These are phyloP conservation scores for Penicillium sp. DNA, from an alignment of 2,329 filamentous ascomycete genomes.

Conservation along the genomic window DNA sequence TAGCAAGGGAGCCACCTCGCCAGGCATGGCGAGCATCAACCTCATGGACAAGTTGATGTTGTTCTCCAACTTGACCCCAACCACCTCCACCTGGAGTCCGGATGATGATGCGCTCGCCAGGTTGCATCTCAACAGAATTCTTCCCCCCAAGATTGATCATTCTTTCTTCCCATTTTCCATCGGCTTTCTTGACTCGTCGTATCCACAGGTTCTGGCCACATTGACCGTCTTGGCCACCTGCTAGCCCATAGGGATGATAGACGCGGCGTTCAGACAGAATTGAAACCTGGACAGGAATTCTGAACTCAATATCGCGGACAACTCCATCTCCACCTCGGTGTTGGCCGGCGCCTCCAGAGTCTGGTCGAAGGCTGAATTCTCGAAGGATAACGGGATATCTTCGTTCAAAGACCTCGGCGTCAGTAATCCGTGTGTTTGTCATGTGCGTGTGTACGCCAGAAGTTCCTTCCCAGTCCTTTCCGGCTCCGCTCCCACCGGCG, in stretches of 20 bases:
- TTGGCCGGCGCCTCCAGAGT: conserved; percentile 59
- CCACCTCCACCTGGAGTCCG: conserved; percentile 36
- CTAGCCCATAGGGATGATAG: conserved; percentile 69
- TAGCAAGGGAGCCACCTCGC: conserved; percentile 55
- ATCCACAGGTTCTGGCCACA: conserved; percentile 84
- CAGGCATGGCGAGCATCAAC: conserved; percentile 56
- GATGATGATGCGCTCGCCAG: conserved; percentile 36
- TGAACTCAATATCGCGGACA: conserved; percentile 73
- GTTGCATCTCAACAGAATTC: conserved; percentile 28
- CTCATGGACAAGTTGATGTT: conserved; percentile 42
- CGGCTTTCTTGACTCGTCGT: conserved; percentile 7
- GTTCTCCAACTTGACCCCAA: conserved; percentile 45
- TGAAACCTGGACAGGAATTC: conserved; percentile 67
- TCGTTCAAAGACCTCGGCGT: conserved; percentile 71
- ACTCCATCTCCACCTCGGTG: conserved; percentile 71
- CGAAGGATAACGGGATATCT: conserved; percentile 68
- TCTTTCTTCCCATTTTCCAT: conserved; percentile 17
- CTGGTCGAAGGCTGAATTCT: conserved; percentile 60
- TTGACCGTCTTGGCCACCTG: conserved; percentile 68
- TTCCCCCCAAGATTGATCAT: conserved; percentile 27
- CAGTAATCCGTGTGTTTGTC: conserved; percentile 81
- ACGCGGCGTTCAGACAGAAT: conserved; percentile 70
- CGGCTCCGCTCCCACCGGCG: conserved; percentile 68
- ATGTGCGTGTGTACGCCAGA: conserved; percentile 76
- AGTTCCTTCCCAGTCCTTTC: conserved; percentile 65